Base-by-base conservation (phyloP, 1,139 yeast genomes). In the Taiozyma sp. region DNA sequence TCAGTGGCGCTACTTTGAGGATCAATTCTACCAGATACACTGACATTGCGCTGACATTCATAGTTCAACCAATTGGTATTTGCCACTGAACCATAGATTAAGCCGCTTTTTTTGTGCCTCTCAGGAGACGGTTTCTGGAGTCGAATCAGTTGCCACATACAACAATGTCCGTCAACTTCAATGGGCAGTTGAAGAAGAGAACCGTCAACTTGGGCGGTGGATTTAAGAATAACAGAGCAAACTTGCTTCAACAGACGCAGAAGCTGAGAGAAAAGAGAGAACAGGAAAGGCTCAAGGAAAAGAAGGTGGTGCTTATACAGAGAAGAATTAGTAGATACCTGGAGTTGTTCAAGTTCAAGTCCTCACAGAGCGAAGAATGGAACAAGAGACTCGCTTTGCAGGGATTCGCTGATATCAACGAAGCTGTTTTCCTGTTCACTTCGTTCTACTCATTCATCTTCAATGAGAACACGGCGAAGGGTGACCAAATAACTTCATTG, bases 181-280 rank as follows among this genome's bases (percentile, higher is more conserved):
- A 83, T 5, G 95, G 95, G 2, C 79, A 78, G 52, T 76, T 76
- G 10, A 76, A 74, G 58, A 78, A 80, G 57, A 72, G 97, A 52
- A 79, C 77, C 42, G 85, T 92, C 57, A 91, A 92, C 65, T 73
- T 91, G 46, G 95, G 97, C 4, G 87, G 87, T 52, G 86, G 87
- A 47, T 64, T 69, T 47, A 58, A 63, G 47, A 62, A 66, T 54
- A 62, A 64, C 57, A 65, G 74, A 51, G 65, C 67, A 43, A 70
- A 76, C 5, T 70, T 81, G 53, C 69, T 92, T 23, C 80, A 79
- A 55, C 80, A 78, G 55, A 83, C 96, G 5, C 80, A 81, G 58
- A 70, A 70, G 43, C 92, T 88, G 56, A 74, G 98, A 38, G 78
- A 75, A 54, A 78, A 77, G 53, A 74, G 97, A 53, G 91, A 88